Evolutionary conservation across 768 basidiomycete genomes (phyloP).

Genomic region (Kondoa malvinella): DNA sequence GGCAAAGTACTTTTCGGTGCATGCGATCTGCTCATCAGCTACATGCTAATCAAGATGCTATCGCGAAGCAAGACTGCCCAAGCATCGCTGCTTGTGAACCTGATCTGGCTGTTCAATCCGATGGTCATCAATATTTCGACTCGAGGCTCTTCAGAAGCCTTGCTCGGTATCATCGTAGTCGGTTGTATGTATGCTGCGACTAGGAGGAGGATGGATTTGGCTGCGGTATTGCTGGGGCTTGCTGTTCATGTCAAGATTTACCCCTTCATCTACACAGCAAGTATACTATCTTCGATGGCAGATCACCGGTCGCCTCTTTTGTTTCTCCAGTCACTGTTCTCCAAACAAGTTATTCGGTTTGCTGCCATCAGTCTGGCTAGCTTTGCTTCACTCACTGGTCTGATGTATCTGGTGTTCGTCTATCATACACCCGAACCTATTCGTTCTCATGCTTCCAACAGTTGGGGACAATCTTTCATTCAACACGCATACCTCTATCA

Average conservation of each 20-base stretch:
- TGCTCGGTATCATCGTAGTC: conserved; percentile 65
- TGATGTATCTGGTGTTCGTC: conserved; percentile 63
- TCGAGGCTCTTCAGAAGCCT: conserved; percentile 81
- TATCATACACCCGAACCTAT: background rate
- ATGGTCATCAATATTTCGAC: conserved; percentile 92
- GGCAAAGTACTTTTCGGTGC: conserved; percentile 77
- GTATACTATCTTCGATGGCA: conserved; percentile 41
- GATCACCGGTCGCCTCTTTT: conserved; percentile 14
- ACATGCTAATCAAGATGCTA: conserved; percentile 42
- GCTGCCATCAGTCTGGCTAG: conserved; percentile 49
- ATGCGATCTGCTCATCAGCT: conserved; percentile 64
- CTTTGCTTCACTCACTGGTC: conserved; percentile 45
- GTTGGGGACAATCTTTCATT: conserved; percentile 88
- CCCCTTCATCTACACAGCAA: conserved; percentile 75
- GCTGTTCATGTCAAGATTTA: conserved; percentile 96
- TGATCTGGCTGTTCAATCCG: conserved; percentile 75
- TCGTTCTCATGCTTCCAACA: conserved; percentile 30
- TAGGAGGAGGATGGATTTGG: conserved; percentile 35
- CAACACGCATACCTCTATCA: conserved; percentile 89
- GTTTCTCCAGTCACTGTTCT: conserved; percentile 16
- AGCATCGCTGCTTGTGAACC: conserved; percentile 28
- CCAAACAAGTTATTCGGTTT: conserved; percentile 40
- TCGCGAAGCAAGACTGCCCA: background rate
- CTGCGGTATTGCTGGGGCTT: conserved; percentile 59
- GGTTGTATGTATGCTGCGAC: conserved; percentile 48